Evolutionary conservation across 345 rosid genomes (phyloP), one percentile per base, ranked within the genome.

Genomic region (Eucalyptus regnans): DNA sequence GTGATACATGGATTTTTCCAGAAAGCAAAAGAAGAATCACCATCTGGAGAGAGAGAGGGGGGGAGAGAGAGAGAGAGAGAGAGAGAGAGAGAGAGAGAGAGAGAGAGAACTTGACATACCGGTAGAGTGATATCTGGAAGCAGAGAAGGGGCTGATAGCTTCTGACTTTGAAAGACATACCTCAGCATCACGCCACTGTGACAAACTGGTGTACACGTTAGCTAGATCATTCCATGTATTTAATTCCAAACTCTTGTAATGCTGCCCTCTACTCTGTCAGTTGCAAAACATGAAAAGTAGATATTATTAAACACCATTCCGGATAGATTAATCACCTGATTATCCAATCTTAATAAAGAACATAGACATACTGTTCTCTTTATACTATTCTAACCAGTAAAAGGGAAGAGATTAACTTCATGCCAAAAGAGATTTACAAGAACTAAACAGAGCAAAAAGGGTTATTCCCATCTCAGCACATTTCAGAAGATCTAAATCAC

Each of bases 151-250:
- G 87, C 66, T 88, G 86, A 95, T 94, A 81, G 93, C 93, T 90
- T 93, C 92, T 25, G 96, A 94, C 89, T 94, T 96, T 20, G 93
- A 91, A 91, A 96, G 96, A 89, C 98, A 96, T 81, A 92, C 89
- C 89, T 96, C 96, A 12, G 98, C 98, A 87, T 96, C 98, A 54
- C 87, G 91, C 96, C 95, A 94, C 89, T 91, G 95, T 10, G 96
- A 95, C 89, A 96, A 90, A 89, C 93, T 92, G 44, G 91, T 92
- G 88, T 96, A 96, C 43, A 94, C 91, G 22, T 93, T 91, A 86
- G 98, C 96, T 60, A 96, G 92, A 91, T 96, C 95, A 86, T 94
- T 95, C 98, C 98, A 96, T 54, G 94, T 94, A 90, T 95, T 96
- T 91, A 91, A 87, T 93, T 96, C 98, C 95, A 96, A 89, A 90